Percentiles rank a stretch among this genome's conserved stretches.
Conservation (phyloP, 164 flowering plant species). For the Vitis cinerea region DNA sequence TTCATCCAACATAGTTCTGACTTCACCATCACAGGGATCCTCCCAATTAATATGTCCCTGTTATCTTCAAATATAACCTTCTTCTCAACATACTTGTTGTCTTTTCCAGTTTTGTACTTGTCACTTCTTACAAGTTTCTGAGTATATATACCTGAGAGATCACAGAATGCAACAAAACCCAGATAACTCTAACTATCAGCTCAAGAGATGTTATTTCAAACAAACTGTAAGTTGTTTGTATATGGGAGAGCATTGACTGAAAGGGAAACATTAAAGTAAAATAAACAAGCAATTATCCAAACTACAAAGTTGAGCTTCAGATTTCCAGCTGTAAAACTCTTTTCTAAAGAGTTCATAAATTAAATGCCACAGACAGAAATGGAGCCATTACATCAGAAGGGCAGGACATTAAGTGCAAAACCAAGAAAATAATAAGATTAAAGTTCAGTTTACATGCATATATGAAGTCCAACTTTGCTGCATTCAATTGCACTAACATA, state of each 20-base stretch:
- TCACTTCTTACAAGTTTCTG: conserved; percentile 53
- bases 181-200: background rate
- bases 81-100: conserved; percentile 45
- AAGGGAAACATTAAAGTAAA: background rate
- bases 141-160: conserved; percentile 62
- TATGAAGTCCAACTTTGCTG: too few relatives aligned
- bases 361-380: background rate
- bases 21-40: conserved; percentile 93
- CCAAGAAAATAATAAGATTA: too few relatives aligned
- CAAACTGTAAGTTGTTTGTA: too few relatives aligned
- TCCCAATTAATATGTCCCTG: conserved; percentile 59
- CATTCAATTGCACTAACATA: too few relatives aligned
- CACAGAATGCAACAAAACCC: background rate
- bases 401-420: too few relatives aligned
- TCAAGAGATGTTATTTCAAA: too few relatives aligned
- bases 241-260: too few relatives aligned
- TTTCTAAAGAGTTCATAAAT: background rate
- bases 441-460: too few relatives aligned
- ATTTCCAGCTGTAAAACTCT: background rate
- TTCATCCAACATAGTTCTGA: conserved; percentile 83
- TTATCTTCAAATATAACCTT: conserved; percentile 29
- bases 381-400: too few relatives aligned
- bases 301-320: background rate
- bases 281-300: background rate
- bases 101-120: conserved; percentile 84